These are phyloP conservation scores for Calocera cornea DNA, from an alignment of 768 basidiomycete genomes.

Conservation along the genomic window DNA sequence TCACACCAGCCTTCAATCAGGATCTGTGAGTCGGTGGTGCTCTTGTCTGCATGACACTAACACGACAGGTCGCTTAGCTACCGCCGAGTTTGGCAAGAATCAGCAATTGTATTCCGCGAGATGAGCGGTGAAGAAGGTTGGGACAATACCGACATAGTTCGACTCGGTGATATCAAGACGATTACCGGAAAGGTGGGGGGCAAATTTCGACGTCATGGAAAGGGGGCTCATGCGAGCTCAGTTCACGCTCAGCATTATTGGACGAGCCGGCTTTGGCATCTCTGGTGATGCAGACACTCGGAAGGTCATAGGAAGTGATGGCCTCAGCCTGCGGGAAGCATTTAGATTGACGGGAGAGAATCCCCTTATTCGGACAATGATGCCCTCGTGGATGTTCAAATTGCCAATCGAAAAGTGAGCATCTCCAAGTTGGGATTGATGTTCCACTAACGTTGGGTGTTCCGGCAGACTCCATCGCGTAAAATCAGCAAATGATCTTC, in stretches of 20 bases:
- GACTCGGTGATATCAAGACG: neutral
- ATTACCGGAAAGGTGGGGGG: neutral
- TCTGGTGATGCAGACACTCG: neutral
- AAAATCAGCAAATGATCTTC: neutral
- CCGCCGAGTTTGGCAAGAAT: neutral
- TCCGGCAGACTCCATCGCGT: neutral
- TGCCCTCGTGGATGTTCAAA: neutral
- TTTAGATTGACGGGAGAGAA: neutral
- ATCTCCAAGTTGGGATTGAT: neutral
- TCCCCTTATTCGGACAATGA: neutral
- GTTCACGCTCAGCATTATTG: neutral
- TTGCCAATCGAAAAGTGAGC: neutral
- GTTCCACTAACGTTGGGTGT: neutral
- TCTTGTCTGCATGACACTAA: neutral
- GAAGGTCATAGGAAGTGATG: neutral
- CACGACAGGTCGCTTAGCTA: neutral
- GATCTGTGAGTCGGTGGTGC: neutral
- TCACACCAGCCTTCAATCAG: neutral
- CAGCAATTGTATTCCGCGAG: neutral
- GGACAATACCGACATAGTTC: neutral
- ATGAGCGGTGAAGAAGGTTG: neutral
- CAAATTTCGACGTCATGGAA: no score
- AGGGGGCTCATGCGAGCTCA: neutral
- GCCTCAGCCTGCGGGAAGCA: neutral
- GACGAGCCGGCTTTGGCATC: neutral